A percentile compares a stretch with the other conserved stretches of the same genome.
Evolutionary conservation across 2,329 filamentous ascomycete genomes (phyloP).

Genomic region (Mycosphaerella sp.): DNA sequence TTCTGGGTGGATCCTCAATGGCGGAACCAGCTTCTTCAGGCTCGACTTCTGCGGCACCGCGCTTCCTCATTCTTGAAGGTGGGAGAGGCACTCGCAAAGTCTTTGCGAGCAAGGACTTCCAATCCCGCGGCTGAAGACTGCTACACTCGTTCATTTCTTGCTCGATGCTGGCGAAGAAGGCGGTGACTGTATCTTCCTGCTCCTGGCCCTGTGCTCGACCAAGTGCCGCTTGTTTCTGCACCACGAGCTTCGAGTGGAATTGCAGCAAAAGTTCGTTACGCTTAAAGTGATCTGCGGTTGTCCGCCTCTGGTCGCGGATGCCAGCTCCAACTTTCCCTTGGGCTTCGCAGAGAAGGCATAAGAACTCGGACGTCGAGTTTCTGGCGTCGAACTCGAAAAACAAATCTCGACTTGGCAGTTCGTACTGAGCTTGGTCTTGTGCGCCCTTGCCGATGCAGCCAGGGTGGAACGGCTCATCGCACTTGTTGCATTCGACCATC

Average conservation of each 20-base stretch:
- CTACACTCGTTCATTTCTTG: slow-evolving; percentile 2
- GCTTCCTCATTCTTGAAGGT: neutral
- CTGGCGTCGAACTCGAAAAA: slow-evolving; percentile 1
- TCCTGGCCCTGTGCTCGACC: neutral
- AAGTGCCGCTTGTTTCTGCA: neutral
- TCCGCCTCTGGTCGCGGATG: neutral
- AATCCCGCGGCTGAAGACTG: neutral
- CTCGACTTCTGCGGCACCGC: neutral
- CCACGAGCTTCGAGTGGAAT: slow-evolving; percentile 1
- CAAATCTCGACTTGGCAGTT: neutral
- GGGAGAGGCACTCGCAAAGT: neutral
- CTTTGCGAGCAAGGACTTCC: slow-evolving; percentile 2
- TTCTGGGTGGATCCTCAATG: neutral
- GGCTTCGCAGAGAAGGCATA: neutral
- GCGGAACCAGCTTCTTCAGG: neutral
- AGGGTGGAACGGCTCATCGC: slow-evolving; percentile 10
- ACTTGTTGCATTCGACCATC: slow-evolving; percentile 15
- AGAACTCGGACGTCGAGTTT: neutral
- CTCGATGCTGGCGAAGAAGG: slow-evolving; percentile 1
- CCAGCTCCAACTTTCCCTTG: neutral
- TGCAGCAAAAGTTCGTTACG: slow-evolving; percentile 5
- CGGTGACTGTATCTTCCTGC: neutral
- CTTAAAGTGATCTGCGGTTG: neutral
- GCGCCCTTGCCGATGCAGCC: slow-evolving; percentile 15
- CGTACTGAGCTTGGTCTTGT: slow-evolving; percentile 1